Evolutionary conservation across 208 protist genomes (phyloP).

Genomic region (Crithidia bombi): DNA sequence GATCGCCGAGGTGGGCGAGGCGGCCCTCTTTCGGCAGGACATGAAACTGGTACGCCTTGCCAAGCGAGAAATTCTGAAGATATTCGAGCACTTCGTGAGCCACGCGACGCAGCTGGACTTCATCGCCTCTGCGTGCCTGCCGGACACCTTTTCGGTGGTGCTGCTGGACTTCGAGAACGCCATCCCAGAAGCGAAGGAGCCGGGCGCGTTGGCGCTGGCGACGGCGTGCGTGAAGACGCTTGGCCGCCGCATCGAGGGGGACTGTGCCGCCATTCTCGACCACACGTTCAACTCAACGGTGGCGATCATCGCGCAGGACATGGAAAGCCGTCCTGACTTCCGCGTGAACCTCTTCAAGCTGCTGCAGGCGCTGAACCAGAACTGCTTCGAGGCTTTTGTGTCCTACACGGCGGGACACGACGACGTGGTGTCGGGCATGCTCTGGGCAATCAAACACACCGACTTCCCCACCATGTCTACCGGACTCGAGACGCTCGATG

Average conservation of each 20-base stretch:
- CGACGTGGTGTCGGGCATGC: slow-evolving; percentile 94
- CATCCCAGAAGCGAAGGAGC: slow-evolving; percentile 89
- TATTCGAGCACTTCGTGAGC: slow-evolving; percentile 96
- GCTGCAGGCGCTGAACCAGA: slow-evolving; percentile 94
- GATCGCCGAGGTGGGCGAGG: slow-evolving; percentile 37
- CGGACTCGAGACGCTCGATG: slow-evolving; percentile 92
- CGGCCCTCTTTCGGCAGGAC: slow-evolving; percentile 38
- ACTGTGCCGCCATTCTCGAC: slow-evolving; percentile 96
- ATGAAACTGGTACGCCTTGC: slow-evolving; percentile 88
- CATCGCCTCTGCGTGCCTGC: slow-evolving; percentile 92
- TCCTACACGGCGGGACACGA: slow-evolving; percentile 63
- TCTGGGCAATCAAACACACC: slow-evolving; percentile 98
- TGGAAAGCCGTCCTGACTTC: slow-evolving; percentile 97
- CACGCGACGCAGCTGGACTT: slow-evolving; percentile 86
- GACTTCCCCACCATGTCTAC: slow-evolving; percentile 94
- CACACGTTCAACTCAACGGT: slow-evolving; percentile 97
- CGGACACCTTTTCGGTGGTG: slow-evolving; percentile 95
- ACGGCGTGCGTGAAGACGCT: slow-evolving; percentile 92
- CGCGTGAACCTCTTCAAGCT: slow-evolving; percentile 98
- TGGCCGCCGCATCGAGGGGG: slow-evolving; percentile 55
- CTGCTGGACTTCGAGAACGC: slow-evolving; percentile 95
- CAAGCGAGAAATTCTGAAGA: slow-evolving; percentile 95
- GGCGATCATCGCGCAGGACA: slow-evolving; percentile 97
- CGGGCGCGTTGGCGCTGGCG: slow-evolving; percentile 94
- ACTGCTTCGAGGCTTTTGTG: slow-evolving; percentile 93